A percentile compares a stretch with the other conserved stretches of the same genome.
Conservation (phyloP, 2,329 filamentous ascomycete genomes). For the Coniella vitis region DNA sequence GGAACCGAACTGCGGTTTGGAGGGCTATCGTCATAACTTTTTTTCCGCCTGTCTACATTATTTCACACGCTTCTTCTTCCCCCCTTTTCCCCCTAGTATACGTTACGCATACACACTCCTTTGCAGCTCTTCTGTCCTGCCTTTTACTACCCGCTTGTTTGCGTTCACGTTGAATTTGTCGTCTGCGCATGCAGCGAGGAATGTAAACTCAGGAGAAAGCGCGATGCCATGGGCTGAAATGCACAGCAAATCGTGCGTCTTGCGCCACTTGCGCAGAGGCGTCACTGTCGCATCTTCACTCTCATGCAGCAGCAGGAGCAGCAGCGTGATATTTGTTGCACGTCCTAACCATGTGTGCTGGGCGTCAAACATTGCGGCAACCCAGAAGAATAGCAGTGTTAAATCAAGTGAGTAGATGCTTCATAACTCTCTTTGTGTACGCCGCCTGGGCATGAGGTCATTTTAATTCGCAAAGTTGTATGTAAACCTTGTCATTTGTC, state of each 20-base stretch:
- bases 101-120: neutral
- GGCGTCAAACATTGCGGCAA: too few species aligned
- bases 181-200: too few species aligned
- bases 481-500: too few species aligned
- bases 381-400: too few species aligned
- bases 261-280: constrained; percentile 24
- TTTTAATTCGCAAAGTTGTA: too few species aligned
- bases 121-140: neutral
- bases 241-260: constrained; percentile 24
- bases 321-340: neutral
- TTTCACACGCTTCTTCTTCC: neutral
- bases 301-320: constrained; percentile 1
- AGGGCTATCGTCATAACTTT: constrained; percentile 2
- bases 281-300: constrained; percentile 5
- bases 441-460: too few species aligned
- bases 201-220: neutral
- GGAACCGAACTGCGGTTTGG: neutral
- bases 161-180: too few species aligned
- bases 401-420: too few species aligned
- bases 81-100: neutral
- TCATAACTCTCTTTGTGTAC: too few species aligned
- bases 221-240: constrained; percentile 24
- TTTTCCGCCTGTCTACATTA: too few species aligned
- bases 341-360: neutral
- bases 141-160: too few species aligned